Evolutionary conservation across 2,329 filamentous ascomycete species (phyloP).

Genomic region (Coniella lustricola): DNA sequence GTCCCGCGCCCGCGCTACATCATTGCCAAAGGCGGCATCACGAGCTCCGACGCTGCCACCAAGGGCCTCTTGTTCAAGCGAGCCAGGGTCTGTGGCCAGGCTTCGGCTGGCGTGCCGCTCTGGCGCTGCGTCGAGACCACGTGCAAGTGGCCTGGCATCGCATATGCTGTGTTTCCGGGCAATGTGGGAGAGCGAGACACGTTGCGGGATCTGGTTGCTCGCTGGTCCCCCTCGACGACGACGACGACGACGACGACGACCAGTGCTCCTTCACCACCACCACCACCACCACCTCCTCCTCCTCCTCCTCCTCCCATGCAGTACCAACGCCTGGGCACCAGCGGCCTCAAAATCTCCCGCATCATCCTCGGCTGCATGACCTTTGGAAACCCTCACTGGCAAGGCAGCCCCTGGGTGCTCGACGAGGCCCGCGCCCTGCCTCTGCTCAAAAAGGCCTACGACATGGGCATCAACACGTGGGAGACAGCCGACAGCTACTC

Average conservation of each 20-base stretch:
- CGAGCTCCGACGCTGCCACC: slow-evolving; percentile 50
- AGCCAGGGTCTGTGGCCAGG: slow-evolving; percentile 49
- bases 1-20: slow-evolving; percentile 46
- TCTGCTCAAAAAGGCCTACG: slow-evolving; percentile 40
- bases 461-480: slow-evolving; percentile 28
- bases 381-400: slow-evolving; percentile 38
- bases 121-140: slow-evolving; percentile 51
- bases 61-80: slow-evolving; percentile 48
- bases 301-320: slow-evolving; percentile 21
- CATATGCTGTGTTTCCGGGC: slow-evolving; percentile 52
- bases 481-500: slow-evolving; percentile 51
- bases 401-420: slow-evolving; percentile 33
- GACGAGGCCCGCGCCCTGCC: slow-evolving; percentile 42
- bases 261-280: too few relatives aligned
- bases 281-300: too few relatives aligned
- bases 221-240: slow-evolving; percentile 25
- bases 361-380: slow-evolving; percentile 46
- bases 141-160: slow-evolving; percentile 42
- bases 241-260: too few relatives aligned
- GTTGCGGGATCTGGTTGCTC: slow-evolving; percentile 37
- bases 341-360: slow-evolving; percentile 45
- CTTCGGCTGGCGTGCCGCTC: slow-evolving; percentile 49
- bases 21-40: slow-evolving; percentile 55
- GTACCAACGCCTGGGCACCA: slow-evolving; percentile 34
- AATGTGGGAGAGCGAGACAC: slow-evolving; percentile 47